Percentiles rank a stretch among this genome's conserved stretches.
phyloP scores from a whole-genome alignment of 768 basidiomycete genomes.

The Xerocomus spinulosus region DNA sequence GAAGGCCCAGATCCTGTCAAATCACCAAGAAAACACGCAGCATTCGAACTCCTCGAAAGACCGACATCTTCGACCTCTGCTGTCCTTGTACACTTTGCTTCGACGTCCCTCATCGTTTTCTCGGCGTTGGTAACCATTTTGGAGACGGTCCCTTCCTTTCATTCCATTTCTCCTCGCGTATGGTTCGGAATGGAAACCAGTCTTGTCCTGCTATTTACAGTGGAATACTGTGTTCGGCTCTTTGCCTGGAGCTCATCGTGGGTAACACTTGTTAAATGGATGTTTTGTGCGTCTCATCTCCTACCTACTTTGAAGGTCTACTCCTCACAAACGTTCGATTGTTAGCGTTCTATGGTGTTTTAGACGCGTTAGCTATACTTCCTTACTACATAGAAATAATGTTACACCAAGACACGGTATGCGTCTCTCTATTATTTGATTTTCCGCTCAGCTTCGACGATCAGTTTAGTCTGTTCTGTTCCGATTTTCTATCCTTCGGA shows the following conservation, averaged over 20 bases:
- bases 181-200: constrained; percentile 90
- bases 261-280: constrained; percentile 59
- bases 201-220: constrained; percentile 78
- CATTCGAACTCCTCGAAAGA: constrained; percentile 72
- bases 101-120: constrained; percentile 66
- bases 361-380: constrained; percentile 79
- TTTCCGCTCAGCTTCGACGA: not conserved
- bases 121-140: constrained; percentile 74
- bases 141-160: constrained; percentile 76
- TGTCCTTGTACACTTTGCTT: constrained; percentile 68
- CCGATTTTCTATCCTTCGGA: constrained; percentile 85
- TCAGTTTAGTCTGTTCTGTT: constrained; percentile 68
- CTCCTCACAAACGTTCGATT: not conserved
- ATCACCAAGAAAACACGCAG: constrained; percentile 55
- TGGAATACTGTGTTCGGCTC: constrained; percentile 73
- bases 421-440: constrained; percentile 21
- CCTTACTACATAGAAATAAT: constrained; percentile 89
- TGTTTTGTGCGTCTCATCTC: constrained; percentile 49
- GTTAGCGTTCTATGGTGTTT: constrained; percentile 76
- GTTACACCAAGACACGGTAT: constrained; percentile 78
- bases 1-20: constrained; percentile 24
- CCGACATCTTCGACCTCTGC: constrained; percentile 74
- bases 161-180: constrained; percentile 58
- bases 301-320: not conserved
- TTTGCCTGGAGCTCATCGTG: constrained; percentile 72